Evolutionary conservation across 208 protist genomes (phyloP).

Genomic region (Herpetomonas tarakana): DNA sequence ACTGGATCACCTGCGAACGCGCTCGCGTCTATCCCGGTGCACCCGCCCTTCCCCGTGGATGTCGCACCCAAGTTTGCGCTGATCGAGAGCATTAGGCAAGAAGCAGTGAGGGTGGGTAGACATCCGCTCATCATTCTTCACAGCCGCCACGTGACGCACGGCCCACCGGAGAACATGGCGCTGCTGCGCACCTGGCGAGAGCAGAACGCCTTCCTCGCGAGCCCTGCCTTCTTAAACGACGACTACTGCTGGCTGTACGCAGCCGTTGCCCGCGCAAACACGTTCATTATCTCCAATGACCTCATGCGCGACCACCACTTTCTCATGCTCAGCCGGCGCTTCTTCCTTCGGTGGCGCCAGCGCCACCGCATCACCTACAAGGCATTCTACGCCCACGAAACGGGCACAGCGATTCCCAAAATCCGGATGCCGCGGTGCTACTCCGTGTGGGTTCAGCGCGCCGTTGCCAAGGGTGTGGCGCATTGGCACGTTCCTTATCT

Average conservation of each 20-base stretch:
- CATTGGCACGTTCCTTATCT: constrained; percentile 87
- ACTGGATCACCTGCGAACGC: too few species aligned
- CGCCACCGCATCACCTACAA: constrained; percentile 79
- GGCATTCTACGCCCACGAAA: constrained; percentile 38
- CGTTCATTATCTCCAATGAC: constrained; percentile 73
- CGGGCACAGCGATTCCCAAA: constrained; percentile 24
- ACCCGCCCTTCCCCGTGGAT: constrained; percentile 79
- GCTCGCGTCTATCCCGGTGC: constrained; percentile 27
- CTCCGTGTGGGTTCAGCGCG: constrained; percentile 77
- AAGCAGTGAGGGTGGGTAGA: constrained; percentile 25
- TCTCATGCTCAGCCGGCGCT: constrained; percentile 62
- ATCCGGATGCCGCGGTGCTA: constrained; percentile 46
- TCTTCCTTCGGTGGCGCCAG: constrained; percentile 82
- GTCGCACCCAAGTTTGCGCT: constrained; percentile 80
- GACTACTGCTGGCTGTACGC: constrained; percentile 87
- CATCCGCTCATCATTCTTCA: constrained; percentile 77
- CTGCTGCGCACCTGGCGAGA: constrained; percentile 43
- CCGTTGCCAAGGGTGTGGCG: background rate
- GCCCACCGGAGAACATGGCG: constrained; percentile 29
- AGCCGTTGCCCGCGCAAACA: constrained; percentile 37
- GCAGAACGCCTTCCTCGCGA: constrained; percentile 38
- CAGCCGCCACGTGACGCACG: constrained; percentile 45
- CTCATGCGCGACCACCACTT: constrained; percentile 90
- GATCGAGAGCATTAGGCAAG: constrained; percentile 64
- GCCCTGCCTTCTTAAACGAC: constrained; percentile 82